phyloP scores from a whole-genome alignment of 305 asterid species.

The Andrographis paniculata region DNA sequence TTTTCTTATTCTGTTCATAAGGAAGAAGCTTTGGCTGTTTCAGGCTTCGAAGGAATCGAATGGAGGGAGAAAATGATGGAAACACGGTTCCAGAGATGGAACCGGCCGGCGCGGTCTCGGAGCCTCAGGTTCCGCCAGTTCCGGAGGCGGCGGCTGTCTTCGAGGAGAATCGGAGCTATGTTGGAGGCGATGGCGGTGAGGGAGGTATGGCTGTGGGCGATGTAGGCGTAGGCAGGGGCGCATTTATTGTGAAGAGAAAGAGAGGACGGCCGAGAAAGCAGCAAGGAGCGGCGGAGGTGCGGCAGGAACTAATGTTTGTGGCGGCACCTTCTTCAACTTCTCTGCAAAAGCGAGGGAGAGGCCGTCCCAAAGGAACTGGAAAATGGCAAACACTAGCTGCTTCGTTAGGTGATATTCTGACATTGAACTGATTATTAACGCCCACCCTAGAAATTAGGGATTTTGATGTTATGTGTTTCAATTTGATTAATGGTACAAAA shows the following conservation, averaged over 20 bases:
- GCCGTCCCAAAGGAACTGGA: constrained; percentile 27
- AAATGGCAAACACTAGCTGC: constrained; percentile 20
- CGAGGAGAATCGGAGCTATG: constrained; percentile 7
- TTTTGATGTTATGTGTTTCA: not conserved
- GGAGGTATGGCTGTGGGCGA: not conserved
- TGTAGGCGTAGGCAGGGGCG: constrained; percentile 1
- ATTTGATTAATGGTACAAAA: not conserved
- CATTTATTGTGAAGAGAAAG: constrained; percentile 16
- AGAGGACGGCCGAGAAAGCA: constrained; percentile 29
- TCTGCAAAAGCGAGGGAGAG: constrained; percentile 25
- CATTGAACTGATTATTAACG: not conserved
- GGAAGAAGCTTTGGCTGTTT: not conserved
- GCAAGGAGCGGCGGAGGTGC: not conserved
- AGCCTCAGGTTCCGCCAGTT: constrained; percentile 1
- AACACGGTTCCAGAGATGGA: not conserved
- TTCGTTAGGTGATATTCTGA: constrained; percentile 17
- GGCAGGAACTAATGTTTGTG: constrained; percentile 6
- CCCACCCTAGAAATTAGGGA: not conserved
- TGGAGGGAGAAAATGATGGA: constrained; percentile 15
- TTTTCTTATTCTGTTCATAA: not conserved
- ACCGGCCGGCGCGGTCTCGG: not conserved
- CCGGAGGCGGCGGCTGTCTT: constrained; percentile 3
- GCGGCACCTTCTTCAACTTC: constrained; percentile 9
- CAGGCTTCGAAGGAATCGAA: not conserved
- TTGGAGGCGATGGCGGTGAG: not conserved